Conservation (phyloP, 2,329 filamentous ascomycete genomes). For the Aureobasidium sp. region DNA sequence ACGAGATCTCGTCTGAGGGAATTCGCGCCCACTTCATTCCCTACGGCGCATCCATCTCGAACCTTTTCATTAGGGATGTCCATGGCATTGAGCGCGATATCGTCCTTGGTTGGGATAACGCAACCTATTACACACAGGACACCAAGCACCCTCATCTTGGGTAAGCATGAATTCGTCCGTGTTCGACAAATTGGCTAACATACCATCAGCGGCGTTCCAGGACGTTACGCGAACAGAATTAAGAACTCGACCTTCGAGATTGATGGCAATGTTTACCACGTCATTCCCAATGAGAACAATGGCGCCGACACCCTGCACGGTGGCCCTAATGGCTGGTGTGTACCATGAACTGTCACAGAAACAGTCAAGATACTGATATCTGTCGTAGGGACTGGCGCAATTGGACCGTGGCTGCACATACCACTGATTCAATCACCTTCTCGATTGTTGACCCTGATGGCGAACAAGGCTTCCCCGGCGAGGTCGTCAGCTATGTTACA, state of each 20-base stretch:
- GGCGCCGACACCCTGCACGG: conserved; percentile 49
- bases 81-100: conserved; percentile 63
- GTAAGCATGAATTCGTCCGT: neutral
- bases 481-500: conserved; percentile 66
- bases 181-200: neutral
- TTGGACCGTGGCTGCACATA: conserved; percentile 67
- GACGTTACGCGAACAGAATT: conserved; percentile 73
- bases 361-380: conserved; percentile 46
- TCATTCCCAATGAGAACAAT: conserved; percentile 45
- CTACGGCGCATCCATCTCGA: conserved; percentile 67
- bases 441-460: conserved; percentile 65
- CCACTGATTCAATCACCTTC: conserved; percentile 64
- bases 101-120: conserved; percentile 69
- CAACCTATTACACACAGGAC: conserved; percentile 60
- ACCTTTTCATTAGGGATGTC: conserved; percentile 63
- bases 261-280: conserved; percentile 41
- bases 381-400: conserved; percentile 56
- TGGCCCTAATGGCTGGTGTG: conserved; percentile 40
- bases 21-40: conserved; percentile 65
- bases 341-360: conserved; percentile 47
- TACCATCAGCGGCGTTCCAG: conserved; percentile 18
- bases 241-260: conserved; percentile 51
- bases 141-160: conserved; percentile 63
- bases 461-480: conserved; percentile 70
- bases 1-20: conserved; percentile 60